Evolutionary conservation across 2,329 filamentous ascomycete species (phyloP).

Genomic region (Dothideomycetes sp.): DNA sequence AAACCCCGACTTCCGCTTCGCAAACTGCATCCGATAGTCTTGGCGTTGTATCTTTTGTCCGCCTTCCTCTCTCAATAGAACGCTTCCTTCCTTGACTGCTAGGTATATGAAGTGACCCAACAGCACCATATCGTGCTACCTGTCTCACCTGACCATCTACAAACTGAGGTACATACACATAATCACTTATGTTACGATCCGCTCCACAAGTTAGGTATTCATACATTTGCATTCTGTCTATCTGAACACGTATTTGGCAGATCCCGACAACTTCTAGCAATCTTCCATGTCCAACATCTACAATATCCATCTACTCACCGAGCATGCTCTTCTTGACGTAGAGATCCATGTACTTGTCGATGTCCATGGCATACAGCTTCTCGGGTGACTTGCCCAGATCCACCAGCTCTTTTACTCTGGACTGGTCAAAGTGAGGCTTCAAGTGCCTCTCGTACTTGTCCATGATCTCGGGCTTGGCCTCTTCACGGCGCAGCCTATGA

Average conservation of each 20-base stretch:
- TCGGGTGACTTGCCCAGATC: conserved; percentile 66
- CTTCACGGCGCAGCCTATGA: conserved; percentile 80
- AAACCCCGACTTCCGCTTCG: too few species aligned
- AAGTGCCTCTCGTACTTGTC: conserved; percentile 93
- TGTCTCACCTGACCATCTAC: too few species aligned
- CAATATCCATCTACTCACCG: too few species aligned
- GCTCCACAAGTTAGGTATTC: too few species aligned
- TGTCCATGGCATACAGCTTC: conserved; percentile 67
- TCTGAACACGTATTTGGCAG: not conserved
- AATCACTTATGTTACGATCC: too few species aligned
- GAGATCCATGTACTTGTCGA: conserved; percentile 90
- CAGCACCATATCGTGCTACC: too few species aligned
- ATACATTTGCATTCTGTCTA: not conserved
- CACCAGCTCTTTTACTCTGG: conserved; percentile 72
- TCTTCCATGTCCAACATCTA: not conserved
- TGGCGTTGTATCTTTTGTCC: too few species aligned
- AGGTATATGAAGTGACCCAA: too few species aligned
- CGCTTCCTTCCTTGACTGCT: too few species aligned
- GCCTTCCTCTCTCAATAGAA: too few species aligned
- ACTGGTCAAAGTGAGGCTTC: conserved; percentile 67
- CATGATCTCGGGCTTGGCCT: conserved; percentile 95
- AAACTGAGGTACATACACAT: too few species aligned
- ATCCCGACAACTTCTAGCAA: not conserved
- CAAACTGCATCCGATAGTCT: too few species aligned
- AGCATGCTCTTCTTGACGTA: conserved; percentile 49